A percentile compares a stretch with the other conserved stretches of the same genome.
Evolutionary conservation across 179 eudicot genomes (phyloP).

Genomic region (Actinidia polygama): DNA sequence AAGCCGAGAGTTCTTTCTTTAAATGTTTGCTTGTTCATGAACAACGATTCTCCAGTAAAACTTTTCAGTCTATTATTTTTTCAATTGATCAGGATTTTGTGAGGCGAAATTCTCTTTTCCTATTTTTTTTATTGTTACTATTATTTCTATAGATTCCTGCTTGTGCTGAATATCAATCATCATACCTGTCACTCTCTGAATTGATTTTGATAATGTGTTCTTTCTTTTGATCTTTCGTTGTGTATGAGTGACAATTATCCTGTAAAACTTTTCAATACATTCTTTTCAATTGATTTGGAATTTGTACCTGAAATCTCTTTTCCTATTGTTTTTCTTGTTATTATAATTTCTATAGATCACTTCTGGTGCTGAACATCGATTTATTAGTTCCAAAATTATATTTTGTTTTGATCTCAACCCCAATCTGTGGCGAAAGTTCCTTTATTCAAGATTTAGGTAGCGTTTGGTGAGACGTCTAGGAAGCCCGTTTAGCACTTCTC

Average conservation of each 20-base stretch:
- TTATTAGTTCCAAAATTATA: background rate
- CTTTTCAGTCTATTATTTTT: background rate
- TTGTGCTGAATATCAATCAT: no score
- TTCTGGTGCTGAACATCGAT: background rate
- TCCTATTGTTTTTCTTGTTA: background rate
- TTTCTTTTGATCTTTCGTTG: no score
- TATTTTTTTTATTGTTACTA: no score
- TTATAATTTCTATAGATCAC: background rate
- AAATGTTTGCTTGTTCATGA: background rate
- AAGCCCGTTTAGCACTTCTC: background rate
- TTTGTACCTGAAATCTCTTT: no score
- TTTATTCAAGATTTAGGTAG: background rate
- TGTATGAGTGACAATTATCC: no score
- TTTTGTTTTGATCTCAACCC: background rate
- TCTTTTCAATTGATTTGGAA: no score
- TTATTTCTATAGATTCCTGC: no score
- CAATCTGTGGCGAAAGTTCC: background rate
- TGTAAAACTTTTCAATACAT: no score
- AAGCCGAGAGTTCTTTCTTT: background rate
- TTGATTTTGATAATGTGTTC: no score
- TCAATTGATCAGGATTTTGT: background rate
- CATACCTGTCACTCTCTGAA: no score
- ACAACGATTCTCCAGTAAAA: no score
- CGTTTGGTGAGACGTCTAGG: background rate
- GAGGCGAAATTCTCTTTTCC: background rate